Conservation (phyloP, 208 protist species). For the Vickermania spadyakhi region DNA sequence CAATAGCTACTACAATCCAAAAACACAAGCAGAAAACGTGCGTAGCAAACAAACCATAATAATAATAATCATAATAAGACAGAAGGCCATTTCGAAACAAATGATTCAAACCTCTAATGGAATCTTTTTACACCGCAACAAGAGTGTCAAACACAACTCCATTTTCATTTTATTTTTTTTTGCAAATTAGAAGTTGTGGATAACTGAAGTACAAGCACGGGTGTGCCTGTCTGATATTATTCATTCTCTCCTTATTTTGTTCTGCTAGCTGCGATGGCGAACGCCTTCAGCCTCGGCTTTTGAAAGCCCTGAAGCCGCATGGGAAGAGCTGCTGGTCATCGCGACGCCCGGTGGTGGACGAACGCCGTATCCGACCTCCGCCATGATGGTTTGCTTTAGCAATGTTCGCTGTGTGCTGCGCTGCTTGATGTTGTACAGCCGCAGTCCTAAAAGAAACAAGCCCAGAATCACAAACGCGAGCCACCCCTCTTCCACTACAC, state of each 20-base stretch:
- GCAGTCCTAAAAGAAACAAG: conserved; percentile 58
- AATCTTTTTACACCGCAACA: too few species aligned
- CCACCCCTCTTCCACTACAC: conserved; percentile 54
- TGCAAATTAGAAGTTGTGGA: conserved; percentile 1
- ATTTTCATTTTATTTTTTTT: not conserved
- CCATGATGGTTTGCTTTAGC: conserved; percentile 51
- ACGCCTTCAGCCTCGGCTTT: too few species aligned
- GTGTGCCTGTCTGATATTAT: not conserved
- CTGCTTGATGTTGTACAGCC: conserved; percentile 71
- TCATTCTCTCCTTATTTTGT: too few species aligned
- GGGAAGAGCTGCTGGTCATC: not conserved
- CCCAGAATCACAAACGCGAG: conserved; percentile 65
- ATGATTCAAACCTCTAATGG: too few species aligned
- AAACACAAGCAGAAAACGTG: too few species aligned
- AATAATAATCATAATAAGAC: too few species aligned
- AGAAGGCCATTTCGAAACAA: too few species aligned
- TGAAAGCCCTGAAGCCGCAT: too few species aligned
- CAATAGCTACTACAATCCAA: too few species aligned
- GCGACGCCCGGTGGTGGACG: conserved; percentile 1
- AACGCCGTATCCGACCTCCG: conserved; percentile 34
- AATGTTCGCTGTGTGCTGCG: conserved; percentile 41
- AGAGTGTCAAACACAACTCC: not conserved
- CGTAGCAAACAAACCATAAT: too few species aligned
- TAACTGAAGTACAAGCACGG: not conserved
- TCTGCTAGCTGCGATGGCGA: not conserved